Conservation (phyloP, 805 yeast species). For the Komagataella pseudopastoris region DNA sequence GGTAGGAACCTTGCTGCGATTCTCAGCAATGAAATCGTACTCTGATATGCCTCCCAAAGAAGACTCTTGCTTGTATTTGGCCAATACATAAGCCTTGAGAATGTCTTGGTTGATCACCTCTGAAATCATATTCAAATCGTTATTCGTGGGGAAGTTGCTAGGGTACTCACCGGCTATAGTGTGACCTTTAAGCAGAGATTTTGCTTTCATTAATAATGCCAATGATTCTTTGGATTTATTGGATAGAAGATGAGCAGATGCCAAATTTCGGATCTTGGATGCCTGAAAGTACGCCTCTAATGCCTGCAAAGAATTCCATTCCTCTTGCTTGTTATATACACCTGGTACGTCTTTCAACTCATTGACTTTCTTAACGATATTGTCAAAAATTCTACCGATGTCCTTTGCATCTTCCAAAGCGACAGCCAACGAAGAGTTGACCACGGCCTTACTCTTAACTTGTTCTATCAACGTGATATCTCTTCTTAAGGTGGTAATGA, state of each 20-base stretch:
- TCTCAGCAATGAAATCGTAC: conserved; percentile 15
- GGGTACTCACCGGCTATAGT: conserved; percentile 20
- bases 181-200: conserved; percentile 7
- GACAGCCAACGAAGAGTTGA: conserved; percentile 10
- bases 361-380: conserved; percentile 35
- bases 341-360: conserved; percentile 79
- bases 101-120: conserved; percentile 8
- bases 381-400: conserved; percentile 32
- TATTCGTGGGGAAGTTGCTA: conserved; percentile 25
- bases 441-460: conserved; percentile 11
- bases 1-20: conserved; percentile 14
- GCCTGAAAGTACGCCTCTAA: conserved; percentile 35
- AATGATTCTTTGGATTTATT: conserved; percentile 33
- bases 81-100: conserved; percentile 28
- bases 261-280: conserved; percentile 27
- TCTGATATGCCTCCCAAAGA: conserved; percentile 1
- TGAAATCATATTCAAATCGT: conserved; percentile 15
- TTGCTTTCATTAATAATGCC: conserved; percentile 24
- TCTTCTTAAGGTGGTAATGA: conserved; percentile 59
- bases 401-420: conserved; percentile 24
- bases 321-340: conserved; percentile 72
- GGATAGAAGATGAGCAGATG: conserved; percentile 26
- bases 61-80: conserved; percentile 26
- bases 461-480: conserved; percentile 35
- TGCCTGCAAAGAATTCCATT: conserved; percentile 37